Evolutionary conservation across 495 filamentous ascomycete species (phyloP).

Genomic region (Stereocaulon alpinum): DNA sequence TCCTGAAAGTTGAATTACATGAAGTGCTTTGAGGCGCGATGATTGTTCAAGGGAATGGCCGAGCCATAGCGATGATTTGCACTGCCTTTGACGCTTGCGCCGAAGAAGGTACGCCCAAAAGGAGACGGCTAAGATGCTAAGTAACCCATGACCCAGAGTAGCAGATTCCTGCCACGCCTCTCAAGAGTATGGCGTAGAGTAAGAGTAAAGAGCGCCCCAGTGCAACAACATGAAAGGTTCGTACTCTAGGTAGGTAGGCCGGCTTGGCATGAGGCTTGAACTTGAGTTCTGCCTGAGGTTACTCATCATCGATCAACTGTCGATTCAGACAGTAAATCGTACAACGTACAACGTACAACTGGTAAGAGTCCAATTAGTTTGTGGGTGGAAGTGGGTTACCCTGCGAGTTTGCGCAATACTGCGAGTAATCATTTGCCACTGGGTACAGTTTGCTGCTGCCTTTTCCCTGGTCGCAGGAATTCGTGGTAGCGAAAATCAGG

Average conservation of each 20-base stretch:
- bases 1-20: not conserved
- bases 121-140: not conserved
- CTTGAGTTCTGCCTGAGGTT: no score
- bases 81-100: not conserved
- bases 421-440: slow-evolving; percentile 6
- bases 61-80: not conserved
- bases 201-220: no score
- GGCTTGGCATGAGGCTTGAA: no score
- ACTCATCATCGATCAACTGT: no score
- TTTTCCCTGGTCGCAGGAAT: not conserved
- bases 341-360: no score
- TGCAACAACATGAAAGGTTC: no score
- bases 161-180: no score
- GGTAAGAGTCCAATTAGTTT: not conserved
- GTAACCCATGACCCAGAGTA: not conserved
- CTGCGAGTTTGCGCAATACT: not conserved
- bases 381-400: not conserved
- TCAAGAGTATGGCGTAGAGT: no score
- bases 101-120: not conserved
- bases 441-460: slow-evolving; percentile 20
- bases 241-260: no score
- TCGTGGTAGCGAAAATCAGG: slow-evolving; percentile 11
- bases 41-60: not conserved
- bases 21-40: not conserved
- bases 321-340: no score